phyloP scores from a whole-genome alignment of 768 basidiomycete species.

The Mycena epipterygia region DNA sequence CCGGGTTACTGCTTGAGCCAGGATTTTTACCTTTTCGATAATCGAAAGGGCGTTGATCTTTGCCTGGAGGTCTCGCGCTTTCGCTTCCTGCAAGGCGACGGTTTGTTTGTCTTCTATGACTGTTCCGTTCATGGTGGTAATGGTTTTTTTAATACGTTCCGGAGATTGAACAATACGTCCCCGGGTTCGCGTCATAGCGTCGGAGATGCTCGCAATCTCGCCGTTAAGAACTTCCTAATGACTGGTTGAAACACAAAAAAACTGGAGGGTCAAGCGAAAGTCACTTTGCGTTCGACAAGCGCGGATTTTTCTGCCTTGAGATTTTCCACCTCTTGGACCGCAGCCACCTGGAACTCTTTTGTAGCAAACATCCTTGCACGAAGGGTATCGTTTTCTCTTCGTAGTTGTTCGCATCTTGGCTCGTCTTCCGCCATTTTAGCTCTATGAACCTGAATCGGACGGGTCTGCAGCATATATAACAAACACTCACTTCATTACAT shows the following conservation, averaged over 20 bases:
- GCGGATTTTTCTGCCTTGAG: constrained; percentile 80
- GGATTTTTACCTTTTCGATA: constrained; percentile 76
- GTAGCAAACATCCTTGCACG: constrained; percentile 77
- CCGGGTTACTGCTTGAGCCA: not conserved
- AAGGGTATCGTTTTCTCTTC: constrained; percentile 70
- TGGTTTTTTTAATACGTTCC: constrained; percentile 88
- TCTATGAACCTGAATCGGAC: constrained; percentile 51
- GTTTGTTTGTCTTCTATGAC: constrained; percentile 80
- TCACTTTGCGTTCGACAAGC: constrained; percentile 74
- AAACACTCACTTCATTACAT: constrained; percentile 66
- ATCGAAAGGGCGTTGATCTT: constrained; percentile 78
- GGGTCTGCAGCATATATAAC: not conserved
- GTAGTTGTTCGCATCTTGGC: constrained; percentile 72
- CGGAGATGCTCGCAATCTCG: constrained; percentile 70
- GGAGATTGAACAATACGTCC: constrained; percentile 92
- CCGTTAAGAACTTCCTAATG: constrained; percentile 71
- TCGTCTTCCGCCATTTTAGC: constrained; percentile 77
- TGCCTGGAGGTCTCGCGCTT: constrained; percentile 81
- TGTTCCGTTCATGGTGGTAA: constrained; percentile 78
- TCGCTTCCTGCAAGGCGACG: constrained; percentile 75
- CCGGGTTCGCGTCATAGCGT: constrained; percentile 73
- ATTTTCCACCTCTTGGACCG: constrained; percentile 75
- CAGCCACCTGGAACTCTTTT: constrained; percentile 71
- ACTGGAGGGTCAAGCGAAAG: constrained; percentile 34
- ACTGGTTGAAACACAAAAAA: not conserved